Base-by-base conservation (phyloP, 108 stramenopile genomes). In the Bacterosira constricta region DNA sequence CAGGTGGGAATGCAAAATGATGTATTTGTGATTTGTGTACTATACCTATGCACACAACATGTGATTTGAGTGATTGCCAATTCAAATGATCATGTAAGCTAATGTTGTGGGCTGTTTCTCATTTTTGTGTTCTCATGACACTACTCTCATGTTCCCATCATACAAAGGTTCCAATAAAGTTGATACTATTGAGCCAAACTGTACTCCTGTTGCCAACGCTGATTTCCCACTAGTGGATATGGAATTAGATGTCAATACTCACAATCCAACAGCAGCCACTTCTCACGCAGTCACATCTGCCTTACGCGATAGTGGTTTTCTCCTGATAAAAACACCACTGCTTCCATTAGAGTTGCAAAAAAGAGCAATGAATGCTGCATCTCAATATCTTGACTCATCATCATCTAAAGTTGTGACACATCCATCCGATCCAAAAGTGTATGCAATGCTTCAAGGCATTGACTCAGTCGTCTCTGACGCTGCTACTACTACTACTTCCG, bases 351-450 rank as follows among this genome's bases (percentile, higher is more conserved):
- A 78, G 10, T 57, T 85, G 23, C 89, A 90, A 68, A 46, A 42
- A 20, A 41, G 69, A 2, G 85, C 89, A 13, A 21, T 90, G n/a
- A 32, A 52, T 26, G 85, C 75, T 12, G 84, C 89, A 10, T 50
- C 59, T 17, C 35, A 39, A 42, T 21, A 82, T 31, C 71, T 87
- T 32, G 34, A 42, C 10, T 13, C 15, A 27, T 51, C 54, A 66
- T 45, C 21, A 59, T 61, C 17, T 31, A 45, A 20, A 11, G 73
- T 82, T 35, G 69, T 87, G 35, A 32, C 56, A 25, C 89, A 90
- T 75, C 89, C 89, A 0, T 67, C 81, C 10, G 89, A 90, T 82
- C 87, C 87, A 9, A 90, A 90, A 54, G 8, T 47, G 18, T 90
- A 90, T 69, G 36, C 72, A 8, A 90, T 90, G 89, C 25, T 88